Evolutionary conservation across 805 yeast species (phyloP).

Genomic region (Candida hispaniensis): DNA sequence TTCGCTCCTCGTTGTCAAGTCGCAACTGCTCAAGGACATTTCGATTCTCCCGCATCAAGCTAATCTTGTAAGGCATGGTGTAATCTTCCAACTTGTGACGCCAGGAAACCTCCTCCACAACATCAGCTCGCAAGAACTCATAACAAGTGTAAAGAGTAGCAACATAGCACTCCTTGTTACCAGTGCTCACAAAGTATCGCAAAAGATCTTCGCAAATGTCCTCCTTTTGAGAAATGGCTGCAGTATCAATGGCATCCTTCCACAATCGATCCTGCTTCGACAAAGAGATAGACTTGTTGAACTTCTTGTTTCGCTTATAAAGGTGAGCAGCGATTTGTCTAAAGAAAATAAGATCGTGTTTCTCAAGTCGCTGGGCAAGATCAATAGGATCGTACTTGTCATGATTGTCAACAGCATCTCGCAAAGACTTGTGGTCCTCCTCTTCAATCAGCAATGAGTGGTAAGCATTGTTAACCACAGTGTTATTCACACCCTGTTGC

Average conservation of each 20-base stretch:
- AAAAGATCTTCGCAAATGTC: conserved; percentile 83
- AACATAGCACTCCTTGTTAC: conserved; percentile 89
- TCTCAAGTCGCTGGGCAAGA: conserved; percentile 84
- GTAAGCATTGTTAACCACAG: conserved; percentile 88
- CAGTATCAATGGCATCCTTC: conserved; percentile 90
- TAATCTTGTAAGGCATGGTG: conserved; percentile 85
- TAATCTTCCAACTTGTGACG: conserved; percentile 71
- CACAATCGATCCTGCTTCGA: conserved; percentile 87
- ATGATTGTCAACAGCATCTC: conserved; percentile 75
- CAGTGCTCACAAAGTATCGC: conserved; percentile 89
- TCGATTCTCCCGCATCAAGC: conserved; percentile 70
- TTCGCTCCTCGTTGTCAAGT: conserved; percentile 60
- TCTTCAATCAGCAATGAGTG: conserved; percentile 94
- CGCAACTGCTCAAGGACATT: conserved; percentile 53
- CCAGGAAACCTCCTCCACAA: conserved; percentile 86
- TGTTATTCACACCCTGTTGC: conserved; percentile 78
- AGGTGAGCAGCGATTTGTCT: conserved; percentile 92
- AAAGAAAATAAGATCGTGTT: conserved; percentile 82
- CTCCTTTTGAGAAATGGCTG: conserved; percentile 63
- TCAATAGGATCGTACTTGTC: conserved; percentile 90
- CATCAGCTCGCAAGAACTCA: conserved; percentile 66
- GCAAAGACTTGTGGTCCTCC: conserved; percentile 84
- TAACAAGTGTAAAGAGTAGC: conserved; percentile 83
- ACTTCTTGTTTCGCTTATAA: conserved; percentile 89
- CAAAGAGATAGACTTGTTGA: conserved; percentile 77